phyloP scores from a whole-genome alignment of 108 stramenopile genomes.

The Cyclotella cryptica region DNA sequence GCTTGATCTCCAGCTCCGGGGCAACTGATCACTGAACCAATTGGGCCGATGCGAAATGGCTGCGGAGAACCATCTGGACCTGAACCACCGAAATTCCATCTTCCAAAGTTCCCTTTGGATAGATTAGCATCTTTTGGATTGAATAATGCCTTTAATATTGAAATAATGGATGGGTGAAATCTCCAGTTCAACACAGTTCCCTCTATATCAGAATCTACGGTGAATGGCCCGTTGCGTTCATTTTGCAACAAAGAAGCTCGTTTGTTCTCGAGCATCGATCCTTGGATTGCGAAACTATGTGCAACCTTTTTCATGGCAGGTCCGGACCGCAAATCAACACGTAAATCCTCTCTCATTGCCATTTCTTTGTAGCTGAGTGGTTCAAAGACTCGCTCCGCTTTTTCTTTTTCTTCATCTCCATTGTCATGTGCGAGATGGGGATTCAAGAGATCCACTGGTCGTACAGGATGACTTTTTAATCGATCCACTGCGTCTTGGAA shows the following conservation, averaged over 20 bases:
- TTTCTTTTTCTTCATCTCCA: background rate
- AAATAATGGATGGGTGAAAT: conserved; percentile 66
- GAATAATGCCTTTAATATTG: conserved; percentile 66
- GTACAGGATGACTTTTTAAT: conserved; percentile 45
- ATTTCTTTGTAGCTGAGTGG: conserved; percentile 79
- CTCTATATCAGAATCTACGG: conserved; percentile 30
- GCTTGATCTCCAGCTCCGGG: conserved; percentile 87
- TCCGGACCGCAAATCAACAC: conserved; percentile 79
- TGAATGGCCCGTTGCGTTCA: conserved; percentile 27
- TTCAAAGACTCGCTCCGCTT: conserved; percentile 35
- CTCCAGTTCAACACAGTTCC: conserved; percentile 49
- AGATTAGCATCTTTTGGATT: conserved; percentile 63
- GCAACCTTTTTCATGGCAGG: conserved; percentile 55
- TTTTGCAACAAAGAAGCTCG: conserved; percentile 1
- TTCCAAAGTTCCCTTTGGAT: conserved; percentile 77
- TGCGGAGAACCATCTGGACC: conserved; percentile 85
- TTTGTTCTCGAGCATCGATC: conserved; percentile 24
- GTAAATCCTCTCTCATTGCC: conserved; percentile 89
- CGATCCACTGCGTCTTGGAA: conserved; percentile 63
- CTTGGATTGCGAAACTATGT: background rate
- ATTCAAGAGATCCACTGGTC: conserved; percentile 71
- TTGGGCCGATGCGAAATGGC: conserved; percentile 72
- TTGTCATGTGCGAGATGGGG: conserved; percentile 41
- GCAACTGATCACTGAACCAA: conserved; percentile 86
- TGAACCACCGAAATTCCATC: conserved; percentile 85